A percentile compares a stretch with the other conserved stretches of the same genome.
Conservation (phyloP, 2,329 filamentous ascomycete genomes). For the Colletotrichum orbiculare region DNA sequence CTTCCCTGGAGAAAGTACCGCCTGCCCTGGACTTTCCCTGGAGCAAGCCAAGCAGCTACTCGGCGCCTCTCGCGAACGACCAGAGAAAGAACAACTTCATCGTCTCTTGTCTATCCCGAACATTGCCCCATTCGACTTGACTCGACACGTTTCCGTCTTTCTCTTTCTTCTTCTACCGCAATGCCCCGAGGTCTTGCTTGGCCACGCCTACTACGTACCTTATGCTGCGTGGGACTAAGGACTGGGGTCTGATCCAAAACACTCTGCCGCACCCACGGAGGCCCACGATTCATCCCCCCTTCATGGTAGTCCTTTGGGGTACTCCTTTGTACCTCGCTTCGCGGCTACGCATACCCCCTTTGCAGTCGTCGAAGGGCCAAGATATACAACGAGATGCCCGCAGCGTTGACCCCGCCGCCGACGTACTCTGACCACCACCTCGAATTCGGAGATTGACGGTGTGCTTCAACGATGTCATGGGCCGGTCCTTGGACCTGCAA, state of each 20-base stretch:
- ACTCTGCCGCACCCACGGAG: too few species aligned
- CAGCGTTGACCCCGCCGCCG: conserved; percentile 22
- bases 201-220: not conserved
- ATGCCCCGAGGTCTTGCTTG: conserved; percentile 13
- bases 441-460: conserved; percentile 9
- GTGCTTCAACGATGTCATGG: conserved; percentile 31
- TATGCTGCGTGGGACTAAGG: too few species aligned
- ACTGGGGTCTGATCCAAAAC: too few species aligned
- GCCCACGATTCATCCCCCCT: conserved; percentile 6
- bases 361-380: conserved; percentile 2
- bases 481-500: conserved; percentile 12
- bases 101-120: conserved; percentile 13
- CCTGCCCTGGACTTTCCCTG: too few species aligned
- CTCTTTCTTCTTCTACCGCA: not conserved
- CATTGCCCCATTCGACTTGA: not conserved
- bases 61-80: too few species aligned
- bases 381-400: not conserved
- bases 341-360: conserved; percentile 1
- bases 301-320: conserved; percentile 1
- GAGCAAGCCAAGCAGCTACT: too few species aligned
- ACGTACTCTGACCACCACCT: conserved; percentile 32
- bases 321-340: conserved; percentile 1
- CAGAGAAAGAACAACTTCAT: too few species aligned
- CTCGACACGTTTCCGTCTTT: conserved; percentile 9
- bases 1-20: conserved; percentile 14